A percentile compares a stretch with the other conserved stretches of the same genome.
phyloP scores from a whole-genome alignment of 768 basidiomycete species.

The Phanerochaete sordida region DNA sequence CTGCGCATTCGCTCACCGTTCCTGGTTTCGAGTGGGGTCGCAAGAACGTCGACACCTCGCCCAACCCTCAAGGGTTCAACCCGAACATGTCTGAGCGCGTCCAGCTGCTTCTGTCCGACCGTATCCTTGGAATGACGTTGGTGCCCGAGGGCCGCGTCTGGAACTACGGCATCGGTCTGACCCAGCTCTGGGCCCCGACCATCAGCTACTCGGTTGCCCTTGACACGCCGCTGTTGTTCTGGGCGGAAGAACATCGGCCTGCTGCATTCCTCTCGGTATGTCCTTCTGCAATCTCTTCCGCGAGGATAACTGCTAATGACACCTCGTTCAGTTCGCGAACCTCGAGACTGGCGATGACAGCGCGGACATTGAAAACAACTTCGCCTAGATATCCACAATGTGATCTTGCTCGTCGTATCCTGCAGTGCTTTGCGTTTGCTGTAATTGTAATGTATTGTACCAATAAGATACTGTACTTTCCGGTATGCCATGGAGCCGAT shows the following conservation, averaged over 20 bases:
- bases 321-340: constrained; percentile 67
- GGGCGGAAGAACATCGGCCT: constrained; percentile 94
- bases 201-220: constrained; percentile 79
- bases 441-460: constrained; percentile 12
- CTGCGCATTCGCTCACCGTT: constrained; percentile 86
- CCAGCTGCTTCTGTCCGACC: constrained; percentile 89
- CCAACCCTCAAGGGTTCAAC: constrained; percentile 91
- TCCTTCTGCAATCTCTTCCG: constrained; percentile 13
- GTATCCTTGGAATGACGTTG: constrained; percentile 92
- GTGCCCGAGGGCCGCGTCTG: constrained; percentile 93
- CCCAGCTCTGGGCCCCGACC: constrained; percentile 85
- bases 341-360: constrained; percentile 90
- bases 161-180: constrained; percentile 95
- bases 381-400: constrained; percentile 53
- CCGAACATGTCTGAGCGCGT: constrained; percentile 99
- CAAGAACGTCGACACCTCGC: constrained; percentile 84
- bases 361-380: constrained; percentile 93
- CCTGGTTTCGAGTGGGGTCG: constrained; percentile 98
- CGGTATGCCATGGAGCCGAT: background rate
- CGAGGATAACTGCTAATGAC: background rate
- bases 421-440: constrained; percentile 10
- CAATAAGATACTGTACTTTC: constrained; percentile 12
- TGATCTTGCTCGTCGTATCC: constrained; percentile 12
- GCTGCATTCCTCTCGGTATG: constrained; percentile 89
- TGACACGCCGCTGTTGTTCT: constrained; percentile 93